A percentile compares a stretch with the other conserved stretches of the same genome.
phyloP scores from a whole-genome alignment of 2,329 filamentous ascomycete genomes.

The Elsinoe fawcettii region DNA sequence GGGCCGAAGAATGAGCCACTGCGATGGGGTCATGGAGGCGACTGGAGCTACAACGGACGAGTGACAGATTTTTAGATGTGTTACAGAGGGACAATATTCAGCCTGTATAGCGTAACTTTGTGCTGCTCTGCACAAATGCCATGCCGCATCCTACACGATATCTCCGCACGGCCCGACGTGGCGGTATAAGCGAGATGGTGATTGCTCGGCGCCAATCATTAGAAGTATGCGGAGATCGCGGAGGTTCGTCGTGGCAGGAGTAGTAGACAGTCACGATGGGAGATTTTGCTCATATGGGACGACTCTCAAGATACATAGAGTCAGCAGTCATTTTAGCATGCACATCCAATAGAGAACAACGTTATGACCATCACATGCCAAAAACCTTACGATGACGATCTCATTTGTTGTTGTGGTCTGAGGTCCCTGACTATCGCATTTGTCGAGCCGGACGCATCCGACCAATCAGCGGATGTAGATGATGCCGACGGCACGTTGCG shows the following conservation, averaged over 20 bases:
- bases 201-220: constrained; percentile 6
- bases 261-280: too few species aligned
- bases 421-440: constrained; percentile 2
- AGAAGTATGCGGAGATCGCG: not conserved
- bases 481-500: not conserved
- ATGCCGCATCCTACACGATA: not conserved
- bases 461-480: constrained; percentile 5
- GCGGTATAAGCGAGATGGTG: constrained; percentile 3
- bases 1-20: constrained; percentile 96
- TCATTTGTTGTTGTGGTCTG: not conserved
- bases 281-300: too few species aligned
- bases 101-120: not conserved
- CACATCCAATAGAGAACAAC: not conserved
- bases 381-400: not conserved
- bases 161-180: not conserved
- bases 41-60: constrained; percentile 92
- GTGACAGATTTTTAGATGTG: constrained; percentile 73
- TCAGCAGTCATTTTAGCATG: too few species aligned
- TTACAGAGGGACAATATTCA: too few species aligned
- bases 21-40: constrained; percentile 67
- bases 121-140: not conserved
- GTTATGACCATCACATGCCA: not conserved
- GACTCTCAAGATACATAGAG: too few species aligned
- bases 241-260: not conserved
- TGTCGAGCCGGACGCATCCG: not conserved